Evolutionary conservation across 75 land plant species (phyloP), one percentile per base, ranked within the genome.

Genomic region (Cupressus sempervirens): DNA sequence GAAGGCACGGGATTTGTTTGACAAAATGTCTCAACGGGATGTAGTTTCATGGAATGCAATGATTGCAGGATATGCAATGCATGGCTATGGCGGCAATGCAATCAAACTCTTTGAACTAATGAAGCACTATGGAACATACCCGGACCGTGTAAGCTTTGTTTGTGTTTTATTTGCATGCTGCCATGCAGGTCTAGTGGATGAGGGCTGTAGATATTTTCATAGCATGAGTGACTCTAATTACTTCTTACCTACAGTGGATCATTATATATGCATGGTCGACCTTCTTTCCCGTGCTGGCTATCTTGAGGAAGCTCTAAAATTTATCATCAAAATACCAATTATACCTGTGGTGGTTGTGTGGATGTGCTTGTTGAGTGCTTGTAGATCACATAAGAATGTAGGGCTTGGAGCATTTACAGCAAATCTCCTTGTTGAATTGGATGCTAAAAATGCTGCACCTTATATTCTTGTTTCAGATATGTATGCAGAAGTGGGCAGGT

Each of bases 211-310:
- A 76, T 76, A 38, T 20, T 68, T 68, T 32, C 26, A 68, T 29
- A 8, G 73, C 73, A 85, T 88, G 89, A 38, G 16, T 14, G 43
- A 65, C 9, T 40, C 14, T 52, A 81, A 82, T 46, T 36, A 18
- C 43, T 41, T 88, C 48, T 23, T 12, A 7, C 87, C 89, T 4
- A 80, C 62, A 48, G 41, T 81, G 10, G 87, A 88, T 23, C 89
- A 88, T 62, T 85, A 86, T n/a, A 48, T 75, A 16, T 85, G 89
- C 54, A 67, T 88, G 76, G 75, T 88, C 48, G 86, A 88, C 82
- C 87, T 88, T 48, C 82, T 88, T n/a, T 41, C 87, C 23, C 82
- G 87, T 65, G 83, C 84, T 43, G 86, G 86, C 40, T 45, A 36
- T 16, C 70, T 89, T 38, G 70, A 77, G 15, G 85, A 89, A 36